These are phyloP conservation scores for Talaromyces verruculosus DNA, from an alignment of 2,329 filamentous ascomycete species.

Conservation along the genomic window DNA sequence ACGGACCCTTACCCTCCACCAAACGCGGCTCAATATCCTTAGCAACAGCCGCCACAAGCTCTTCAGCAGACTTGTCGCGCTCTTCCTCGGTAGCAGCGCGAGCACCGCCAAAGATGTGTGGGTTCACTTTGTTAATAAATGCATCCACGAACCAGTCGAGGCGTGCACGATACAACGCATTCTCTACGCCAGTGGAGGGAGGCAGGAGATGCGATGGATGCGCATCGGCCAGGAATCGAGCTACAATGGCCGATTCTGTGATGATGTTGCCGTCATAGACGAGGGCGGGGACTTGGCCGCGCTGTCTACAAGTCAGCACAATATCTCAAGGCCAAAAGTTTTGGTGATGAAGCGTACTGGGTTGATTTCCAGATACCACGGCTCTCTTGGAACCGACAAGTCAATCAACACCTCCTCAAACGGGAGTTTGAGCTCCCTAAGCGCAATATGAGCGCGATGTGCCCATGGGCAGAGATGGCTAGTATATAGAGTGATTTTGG, in stretches of 20 bases:
- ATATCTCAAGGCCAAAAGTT: no score
- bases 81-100: conserved; percentile 52
- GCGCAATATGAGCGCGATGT: conserved; percentile 71
- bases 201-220: conserved; percentile 65
- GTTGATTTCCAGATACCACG: conserved; percentile 75
- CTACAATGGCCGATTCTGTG: conserved; percentile 71
- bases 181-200: conserved; percentile 55
- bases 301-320: conserved; percentile 34
- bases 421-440: conserved; percentile 64
- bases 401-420: conserved; percentile 74
- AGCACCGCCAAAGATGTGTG: conserved; percentile 50
- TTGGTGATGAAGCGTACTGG: conserved; percentile 47
- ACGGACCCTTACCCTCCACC: conserved; percentile 51
- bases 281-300: conserved; percentile 72
- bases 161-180: conserved; percentile 63
- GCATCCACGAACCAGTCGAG: conserved; percentile 72
- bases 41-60: conserved; percentile 56
- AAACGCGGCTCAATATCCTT: conserved; percentile 76
- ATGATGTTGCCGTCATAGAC: conserved; percentile 69
- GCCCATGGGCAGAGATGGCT: conserved; percentile 70
- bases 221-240: conserved; percentile 68
- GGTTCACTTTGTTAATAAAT: conserved; percentile 62
- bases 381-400: conserved; percentile 64
- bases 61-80: conserved; percentile 49
- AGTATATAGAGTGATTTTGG: conserved; percentile 67